A percentile compares a stretch with the other conserved stretches of the same genome.
Conservation (phyloP, 805 yeast genomes). For the Metschnikowia proteae region DNA sequence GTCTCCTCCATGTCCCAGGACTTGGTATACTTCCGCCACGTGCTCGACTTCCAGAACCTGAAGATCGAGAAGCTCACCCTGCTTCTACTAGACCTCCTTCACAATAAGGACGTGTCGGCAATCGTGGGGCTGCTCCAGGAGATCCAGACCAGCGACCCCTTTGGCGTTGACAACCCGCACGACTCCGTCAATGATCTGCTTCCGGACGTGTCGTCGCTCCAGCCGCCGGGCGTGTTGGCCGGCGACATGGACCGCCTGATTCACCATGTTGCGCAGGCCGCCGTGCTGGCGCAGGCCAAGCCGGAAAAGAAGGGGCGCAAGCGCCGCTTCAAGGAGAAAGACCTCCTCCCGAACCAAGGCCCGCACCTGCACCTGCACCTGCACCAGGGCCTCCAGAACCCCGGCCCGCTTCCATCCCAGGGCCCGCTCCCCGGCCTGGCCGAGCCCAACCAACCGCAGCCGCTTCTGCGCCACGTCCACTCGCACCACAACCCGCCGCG, state of each 20-base stretch:
- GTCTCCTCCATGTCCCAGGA: conserved; percentile 27
- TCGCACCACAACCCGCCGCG: background rate
- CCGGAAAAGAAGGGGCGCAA: conserved; percentile 10
- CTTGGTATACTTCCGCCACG: conserved; percentile 32
- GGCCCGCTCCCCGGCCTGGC: too few species aligned
- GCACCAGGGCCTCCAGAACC: background rate
- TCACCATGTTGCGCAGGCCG: conserved; percentile 39
- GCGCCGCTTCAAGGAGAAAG: conserved; percentile 9
- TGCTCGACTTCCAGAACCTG: conserved; percentile 35
- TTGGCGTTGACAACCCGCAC: conserved; percentile 14
- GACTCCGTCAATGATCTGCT: conserved; percentile 16
- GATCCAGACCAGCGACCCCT: conserved; percentile 22
- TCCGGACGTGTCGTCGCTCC: conserved; percentile 9
- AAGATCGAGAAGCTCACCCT: conserved; percentile 38
- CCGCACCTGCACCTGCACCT: background rate
- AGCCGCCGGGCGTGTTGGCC: conserved; percentile 18
- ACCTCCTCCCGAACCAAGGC: background rate
- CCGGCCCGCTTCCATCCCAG: too few species aligned
- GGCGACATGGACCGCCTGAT: conserved; percentile 41
- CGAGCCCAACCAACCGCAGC: background rate
- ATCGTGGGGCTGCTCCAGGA: conserved; percentile 29
- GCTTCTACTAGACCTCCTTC: conserved; percentile 31
- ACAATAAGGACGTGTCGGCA: conserved; percentile 24
- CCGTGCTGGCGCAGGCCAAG: conserved; percentile 30
- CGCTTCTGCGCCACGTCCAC: background rate